Base-by-base conservation (phyloP, 495 filamentous ascomycete genomes). In the Penicillium parvum region DNA sequence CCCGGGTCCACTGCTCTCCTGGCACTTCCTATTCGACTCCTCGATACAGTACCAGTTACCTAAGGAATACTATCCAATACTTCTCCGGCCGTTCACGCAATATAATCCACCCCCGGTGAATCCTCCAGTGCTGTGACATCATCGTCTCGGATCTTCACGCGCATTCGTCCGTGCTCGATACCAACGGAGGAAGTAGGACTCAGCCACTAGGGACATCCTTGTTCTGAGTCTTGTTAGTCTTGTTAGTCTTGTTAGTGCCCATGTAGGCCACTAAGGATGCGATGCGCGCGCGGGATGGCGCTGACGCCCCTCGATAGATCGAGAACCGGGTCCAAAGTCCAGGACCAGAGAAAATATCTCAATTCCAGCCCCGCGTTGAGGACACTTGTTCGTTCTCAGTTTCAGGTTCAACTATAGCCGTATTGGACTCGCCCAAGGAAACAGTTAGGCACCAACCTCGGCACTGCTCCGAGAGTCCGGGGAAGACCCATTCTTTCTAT, bases 41-140 rank as follows among this genome's bases (percentile, higher is more conserved):
- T n/a, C n/a, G n/a, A n/a, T n/a, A n/a, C n/a, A n/a, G n/a, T n/a
- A n/a, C n/a, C n/a, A n/a, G n/a, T n/a, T n/a, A n/a, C n/a, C n/a
- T n/a, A n/a, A n/a, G n/a, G n/a, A n/a, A n/a, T n/a, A n/a, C n/a
- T n/a, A n/a, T n/a, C n/a, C n/a, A n/a, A n/a, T n/a, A n/a, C n/a
- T n/a, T n/a, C n/a, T n/a, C n/a, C 23, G 23, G 23, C 6, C 23
- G 6, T 11, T 27, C 11, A 6, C 23, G n/a, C n/a, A n/a, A n/a
- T n/a, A n/a, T n/a, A n/a, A n/a, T n/a, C n/a, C n/a, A n/a, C n/a
- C n/a, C n/a, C n/a, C n/a, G n/a, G n/a, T n/a, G n/a, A n/a, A n/a
- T n/a, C n/a, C n/a, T n/a, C n/a, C n/a, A n/a, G n/a, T 9, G 6
- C 28, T 15, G 50, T 53, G 50, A 53, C 50, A 53, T 53, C 50